Conservation (phyloP, 2,329 filamentous ascomycete genomes). For the Stagonosporopsis chrysanthemi region DNA sequence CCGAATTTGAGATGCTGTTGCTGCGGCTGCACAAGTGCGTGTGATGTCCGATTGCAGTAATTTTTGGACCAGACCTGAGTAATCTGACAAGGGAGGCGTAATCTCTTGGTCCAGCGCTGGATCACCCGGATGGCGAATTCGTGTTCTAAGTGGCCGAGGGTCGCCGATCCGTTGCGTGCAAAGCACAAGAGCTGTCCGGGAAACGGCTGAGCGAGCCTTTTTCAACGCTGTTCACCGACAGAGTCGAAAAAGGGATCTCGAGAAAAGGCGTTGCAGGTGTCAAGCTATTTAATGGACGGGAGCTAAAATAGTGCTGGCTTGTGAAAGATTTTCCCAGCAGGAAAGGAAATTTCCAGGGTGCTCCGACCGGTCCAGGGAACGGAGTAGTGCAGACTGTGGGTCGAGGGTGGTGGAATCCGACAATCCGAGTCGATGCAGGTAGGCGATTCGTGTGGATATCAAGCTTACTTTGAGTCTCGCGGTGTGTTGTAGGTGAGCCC, state of each 20-base stretch:
- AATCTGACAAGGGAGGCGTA: conserved; percentile 21
- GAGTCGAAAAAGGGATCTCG: conserved; percentile 21
- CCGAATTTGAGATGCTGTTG: conserved; percentile 5
- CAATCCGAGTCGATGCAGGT: conserved; percentile 9
- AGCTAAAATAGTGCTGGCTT: conserved; percentile 44
- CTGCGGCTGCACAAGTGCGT: conserved; percentile 24
- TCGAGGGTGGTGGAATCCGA: conserved; percentile 13
- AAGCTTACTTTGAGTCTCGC: conserved; percentile 17
- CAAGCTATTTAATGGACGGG: conserved; percentile 39
- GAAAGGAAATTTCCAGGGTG: conserved; percentile 33
- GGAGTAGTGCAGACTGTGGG: conserved; percentile 33
- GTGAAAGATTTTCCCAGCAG: conserved; percentile 36
- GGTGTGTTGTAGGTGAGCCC: conserved; percentile 10
- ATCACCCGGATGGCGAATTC: conserved; percentile 19
- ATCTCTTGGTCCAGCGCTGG: conserved; percentile 18
- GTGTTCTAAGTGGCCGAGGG: conserved; percentile 30
- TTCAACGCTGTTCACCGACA: conserved; percentile 22
- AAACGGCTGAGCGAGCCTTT: conserved; percentile 29
- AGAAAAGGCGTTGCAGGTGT: conserved; percentile 25
- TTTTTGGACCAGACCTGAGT: conserved; percentile 3
- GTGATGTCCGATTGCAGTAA: conserved; percentile 14
- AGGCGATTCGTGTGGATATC: background rate
- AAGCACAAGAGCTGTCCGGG: conserved; percentile 37
- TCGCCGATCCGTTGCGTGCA: conserved; percentile 37
- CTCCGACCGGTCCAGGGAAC: conserved; percentile 26